Conservation (phyloP, 352 stramenopile genomes). For the Globisporangium nagaii region DNA sequence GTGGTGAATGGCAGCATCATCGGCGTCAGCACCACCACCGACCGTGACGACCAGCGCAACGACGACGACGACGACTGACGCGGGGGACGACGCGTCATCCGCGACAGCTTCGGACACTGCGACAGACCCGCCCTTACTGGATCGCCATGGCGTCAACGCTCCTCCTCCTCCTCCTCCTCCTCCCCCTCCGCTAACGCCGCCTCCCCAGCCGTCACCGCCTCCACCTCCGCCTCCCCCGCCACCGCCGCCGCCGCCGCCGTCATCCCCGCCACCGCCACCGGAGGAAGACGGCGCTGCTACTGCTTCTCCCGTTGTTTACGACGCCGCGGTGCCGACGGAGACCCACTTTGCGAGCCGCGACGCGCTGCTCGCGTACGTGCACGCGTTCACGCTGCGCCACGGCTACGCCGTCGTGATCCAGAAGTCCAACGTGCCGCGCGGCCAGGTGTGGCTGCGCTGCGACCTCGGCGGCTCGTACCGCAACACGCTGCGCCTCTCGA, state of each 20-base stretch:
- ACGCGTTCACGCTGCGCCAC: slow-evolving; percentile 25
- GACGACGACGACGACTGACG: slow-evolving; percentile 2
- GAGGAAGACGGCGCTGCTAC: neutral
- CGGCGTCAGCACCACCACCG: neutral
- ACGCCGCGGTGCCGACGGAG: slow-evolving; percentile 4
- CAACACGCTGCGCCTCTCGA: neutral
- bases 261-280: neutral
- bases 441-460: slow-evolving; percentile 42
- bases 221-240: neutral
- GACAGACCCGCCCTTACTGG: neutral
- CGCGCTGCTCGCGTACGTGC: slow-evolving; percentile 31
- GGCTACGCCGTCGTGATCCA: slow-evolving; percentile 42
- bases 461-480: slow-evolving; percentile 28
- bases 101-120: neutral
- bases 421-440: slow-evolving; percentile 40
- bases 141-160: too few species aligned
- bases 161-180: neutral
- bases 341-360: slow-evolving; percentile 30
- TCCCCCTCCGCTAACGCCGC: neutral
- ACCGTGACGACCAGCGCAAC: slow-evolving; percentile 5
- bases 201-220: neutral
- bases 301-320: neutral
- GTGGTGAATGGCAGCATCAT: slow-evolving; percentile 9
- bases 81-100: neutral
- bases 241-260: neutral